Percentiles rank a stretch among this genome's conserved stretches.
Conservation (phyloP, 2,329 filamentous ascomycete species). For the Geosmithia flava region DNA sequence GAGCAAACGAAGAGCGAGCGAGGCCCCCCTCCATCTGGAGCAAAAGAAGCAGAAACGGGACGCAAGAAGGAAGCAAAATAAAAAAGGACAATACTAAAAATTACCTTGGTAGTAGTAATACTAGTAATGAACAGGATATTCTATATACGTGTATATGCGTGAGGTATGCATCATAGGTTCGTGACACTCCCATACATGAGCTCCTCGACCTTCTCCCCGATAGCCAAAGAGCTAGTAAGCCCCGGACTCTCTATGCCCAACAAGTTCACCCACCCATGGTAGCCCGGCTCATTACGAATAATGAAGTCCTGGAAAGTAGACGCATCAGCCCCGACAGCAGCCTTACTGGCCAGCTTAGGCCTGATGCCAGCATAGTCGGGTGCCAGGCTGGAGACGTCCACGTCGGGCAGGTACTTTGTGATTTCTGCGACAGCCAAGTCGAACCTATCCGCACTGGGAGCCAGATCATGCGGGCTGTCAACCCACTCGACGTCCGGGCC, state of each 20-base stretch:
- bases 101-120: not conserved
- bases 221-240: constrained; percentile 74
- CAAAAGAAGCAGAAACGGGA: too few species aligned
- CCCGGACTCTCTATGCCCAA: constrained; percentile 91
- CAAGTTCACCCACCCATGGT: constrained; percentile 74
- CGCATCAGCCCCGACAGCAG: constrained; percentile 48
- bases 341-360: constrained; percentile 59
- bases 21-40: too few species aligned
- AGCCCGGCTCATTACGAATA: constrained; percentile 65
- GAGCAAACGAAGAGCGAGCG: too few species aligned
- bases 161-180: not conserved
- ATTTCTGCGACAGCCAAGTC: constrained; percentile 62
- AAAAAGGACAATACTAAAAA: not conserved
- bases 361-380: constrained; percentile 88
- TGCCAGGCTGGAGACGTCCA: constrained; percentile 53
- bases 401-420: constrained; percentile 59
- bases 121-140: not conserved
- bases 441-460: constrained; percentile 51
- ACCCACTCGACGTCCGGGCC: constrained; percentile 96
- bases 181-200: constrained; percentile 28
- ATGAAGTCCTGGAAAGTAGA: constrained; percentile 71
- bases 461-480: constrained; percentile 54
- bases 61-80: too few species aligned
- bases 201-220: constrained; percentile 60
- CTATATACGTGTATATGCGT: not conserved